Evolutionary conservation across 73 alveolate species (phyloP).

Genomic region (Stentor coeruleus): DNA sequence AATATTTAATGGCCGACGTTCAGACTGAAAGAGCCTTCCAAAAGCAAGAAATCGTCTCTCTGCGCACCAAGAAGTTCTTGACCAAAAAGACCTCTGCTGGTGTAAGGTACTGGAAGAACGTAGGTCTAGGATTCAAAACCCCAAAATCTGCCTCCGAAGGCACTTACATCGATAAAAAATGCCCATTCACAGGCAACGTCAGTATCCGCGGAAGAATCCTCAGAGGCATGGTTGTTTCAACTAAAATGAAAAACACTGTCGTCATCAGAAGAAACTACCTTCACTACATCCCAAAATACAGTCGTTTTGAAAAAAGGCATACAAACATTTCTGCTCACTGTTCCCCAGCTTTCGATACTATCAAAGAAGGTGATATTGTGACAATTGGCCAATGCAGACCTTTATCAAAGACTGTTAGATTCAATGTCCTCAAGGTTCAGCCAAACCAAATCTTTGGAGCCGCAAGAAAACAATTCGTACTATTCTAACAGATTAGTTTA

Average conservation of each 20-base stretch:
- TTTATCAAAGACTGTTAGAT: constrained; percentile 96
- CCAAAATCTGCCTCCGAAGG: constrained; percentile 95
- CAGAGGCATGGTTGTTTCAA: constrained; percentile 93
- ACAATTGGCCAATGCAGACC: constrained; percentile 99
- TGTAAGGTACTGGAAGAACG: constrained; percentile 94
- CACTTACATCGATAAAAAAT: constrained; percentile 93
- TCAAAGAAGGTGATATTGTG: constrained; percentile 97
- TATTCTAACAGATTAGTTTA: too few relatives aligned
- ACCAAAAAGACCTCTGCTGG: constrained; percentile 55
- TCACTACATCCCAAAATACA: constrained; percentile 93
- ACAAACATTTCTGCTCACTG: constrained; percentile 79
- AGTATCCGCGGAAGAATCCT: constrained; percentile 45
- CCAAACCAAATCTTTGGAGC: constrained; percentile 44
- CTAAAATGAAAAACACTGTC: constrained; percentile 98
- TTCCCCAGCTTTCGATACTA: constrained; percentile 46
- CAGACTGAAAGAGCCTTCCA: not conserved
- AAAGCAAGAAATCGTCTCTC: constrained; percentile 29
- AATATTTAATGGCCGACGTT: constrained; percentile 8
- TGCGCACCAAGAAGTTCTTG: constrained; percentile 32
- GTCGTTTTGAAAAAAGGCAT: constrained; percentile 95
- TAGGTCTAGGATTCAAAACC: constrained; percentile 95
- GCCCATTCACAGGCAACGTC: constrained; percentile 96
- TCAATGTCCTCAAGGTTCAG: constrained; percentile 89
- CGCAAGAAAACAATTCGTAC: constrained; percentile 43
- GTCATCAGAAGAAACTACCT: constrained; percentile 97